Evolutionary conservation across 202 grass and related monocot species (phyloP), one percentile per base, ranked within the genome.

Genomic region (Sporobolus alterniflorus): DNA sequence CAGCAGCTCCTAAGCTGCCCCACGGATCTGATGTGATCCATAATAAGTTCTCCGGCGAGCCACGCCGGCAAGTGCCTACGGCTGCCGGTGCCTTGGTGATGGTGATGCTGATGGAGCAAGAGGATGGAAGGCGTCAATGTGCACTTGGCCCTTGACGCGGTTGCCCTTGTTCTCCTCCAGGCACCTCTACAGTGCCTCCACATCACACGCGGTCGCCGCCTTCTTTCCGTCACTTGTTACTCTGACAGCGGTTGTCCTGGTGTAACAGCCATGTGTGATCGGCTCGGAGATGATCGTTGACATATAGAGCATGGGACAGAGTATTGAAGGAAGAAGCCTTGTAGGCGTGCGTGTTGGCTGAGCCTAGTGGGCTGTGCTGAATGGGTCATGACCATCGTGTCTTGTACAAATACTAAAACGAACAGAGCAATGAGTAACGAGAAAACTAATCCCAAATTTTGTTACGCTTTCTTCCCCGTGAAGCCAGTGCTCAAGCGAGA

Each of bases 61-160:
- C n/a, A n/a, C n/a, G n/a, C n/a, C n/a, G n/a, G n/a, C n/a, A n/a
- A n/a, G 57, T 1, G 57, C 13, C 57, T 64, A 78, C 21, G 61
- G 20, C 31, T 52, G 61, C 47, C 47, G n/a, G 69, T 25, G n/a
- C 32, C 21, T 48, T 79, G 14, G 74, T 6, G 21, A 63, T 40
- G 41, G 39, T 29, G 15, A 84, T 82, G 44, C 46, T 73, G 59
- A 83, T 9, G 64, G 94, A 91, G 88, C 94, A 97, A 72, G 92
- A 97, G 52, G 92, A 83, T 83, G 89, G 92, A 94, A 97, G 66
- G 92, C 92, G 40, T 97, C 88, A 47, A 97, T 94, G 74, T 97
- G 94, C 9, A 88, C 76, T 40, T 94, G 88, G 72, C 94, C 94
- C 79, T 94, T 97, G 67, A 62, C 28, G 43, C 85, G 85, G 78